Evolutionary conservation across 2,329 filamentous ascomycete genomes (phyloP), one percentile per base, ranked within the genome.

Genomic region (Nannizzia gypsea): DNA sequence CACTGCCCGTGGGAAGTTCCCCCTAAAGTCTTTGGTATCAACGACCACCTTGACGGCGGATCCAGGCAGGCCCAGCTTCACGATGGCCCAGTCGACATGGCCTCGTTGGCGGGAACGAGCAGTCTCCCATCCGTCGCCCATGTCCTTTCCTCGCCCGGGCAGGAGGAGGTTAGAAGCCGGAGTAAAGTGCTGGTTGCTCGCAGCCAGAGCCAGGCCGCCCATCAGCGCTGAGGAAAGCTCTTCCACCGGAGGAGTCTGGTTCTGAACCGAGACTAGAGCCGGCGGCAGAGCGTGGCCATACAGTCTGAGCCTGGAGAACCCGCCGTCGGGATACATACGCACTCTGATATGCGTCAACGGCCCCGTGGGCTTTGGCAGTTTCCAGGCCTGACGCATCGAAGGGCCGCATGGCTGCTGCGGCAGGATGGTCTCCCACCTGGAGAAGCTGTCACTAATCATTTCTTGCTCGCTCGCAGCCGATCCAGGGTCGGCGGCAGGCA

Each of bases 81-180:
- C 62, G 59, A 76, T 72, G 0, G 69, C 73, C 74, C 74, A 76
- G 65, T 76, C 74, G 6, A 72, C 70, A 62, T 76, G 73, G 15
- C 70, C 71, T n/a, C 68, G 66, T 1, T 64, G 66, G 17, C 74
- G 69, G 40, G 71, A 74, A 22, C 74, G 68, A 8, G 72, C 70
- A 3, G 74, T 76, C 63, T 76, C 74, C 74, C 74, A 76, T 0
- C 74, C 74, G 62, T 76, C 74, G 9, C 74, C 73, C 74, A 76
- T 76, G 58, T 76, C 70, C 65, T 72, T 71, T 6, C 74, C 74
- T 6, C 74, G 68, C n/a, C 74, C 74, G 11, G 74, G 74, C 1
- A 76, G 67, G 9, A 76, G 62, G 17, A 74, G 64, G 60, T 76
- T 76, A 6, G 71, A 70, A 36, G 69, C 70, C 1, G 72, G 72